Base-by-base conservation (phyloP, 2,329 filamentous ascomycete species). In the Anisogramma anomala region DNA sequence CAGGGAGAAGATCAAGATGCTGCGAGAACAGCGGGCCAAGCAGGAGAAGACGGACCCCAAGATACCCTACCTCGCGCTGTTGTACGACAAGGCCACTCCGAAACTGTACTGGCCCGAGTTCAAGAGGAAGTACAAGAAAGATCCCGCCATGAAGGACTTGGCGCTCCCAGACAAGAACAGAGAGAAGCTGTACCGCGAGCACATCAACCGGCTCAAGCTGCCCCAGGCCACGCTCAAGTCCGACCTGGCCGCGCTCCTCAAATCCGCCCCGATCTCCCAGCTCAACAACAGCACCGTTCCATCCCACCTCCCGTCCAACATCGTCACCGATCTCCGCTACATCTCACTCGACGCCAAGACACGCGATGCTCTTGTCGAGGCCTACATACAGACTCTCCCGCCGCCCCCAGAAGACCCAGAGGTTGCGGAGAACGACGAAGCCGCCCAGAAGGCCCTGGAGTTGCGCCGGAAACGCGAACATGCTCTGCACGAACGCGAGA, bases 21-120 rank as follows among this genome's bases (percentile, higher is more conserved):
- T 88, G 10, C 82, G 81, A 56, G 80, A 84, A 50, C 73, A 74
- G 53, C 79, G 84, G 43, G 81, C 80, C 18, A 79, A 72, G 47
- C 75, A 87, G 55, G 82, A 83, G 59, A 89, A 85, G 64, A 76
- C 77, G 49, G 87, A 96, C 53, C 89, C 91, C 1, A 71, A 74
- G 34, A 82, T 94, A 49, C 77, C 81, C 1, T 98, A 93, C 58
- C 65, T 96, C 46, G 72, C 74, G 0, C 82, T 98, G 48, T 67
- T 98, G 22, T 78, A 89, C 48, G 75, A 81, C 36, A 75, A 86
- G 50, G 89, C 88, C 0, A 91, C 81, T 0, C 82, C 85, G 0
- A 96, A 94, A 62, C 71, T 98, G 1, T 98, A 94, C 67, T 98
- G 91, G 91, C 82, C 85, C 0, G 91, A 98, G 58, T 98, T 98